Conservation (phyloP, 2,329 filamentous ascomycete genomes). For the Xylaria sp. region DNA sequence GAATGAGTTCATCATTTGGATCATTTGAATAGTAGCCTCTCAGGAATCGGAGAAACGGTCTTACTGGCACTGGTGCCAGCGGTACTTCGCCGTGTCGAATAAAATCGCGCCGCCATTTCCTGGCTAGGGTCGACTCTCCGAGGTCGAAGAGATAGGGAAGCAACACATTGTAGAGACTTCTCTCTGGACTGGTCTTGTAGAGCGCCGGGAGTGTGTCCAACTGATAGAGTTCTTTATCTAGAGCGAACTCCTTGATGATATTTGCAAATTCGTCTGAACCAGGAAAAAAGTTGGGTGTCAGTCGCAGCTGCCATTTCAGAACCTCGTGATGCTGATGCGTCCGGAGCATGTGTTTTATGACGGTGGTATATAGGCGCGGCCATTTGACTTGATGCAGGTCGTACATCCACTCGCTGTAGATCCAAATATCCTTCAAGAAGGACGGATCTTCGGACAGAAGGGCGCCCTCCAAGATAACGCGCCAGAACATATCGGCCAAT, state of each 20-base stretch:
- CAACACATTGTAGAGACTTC: slow-evolving; percentile 60
- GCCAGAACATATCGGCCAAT: slow-evolving; percentile 46
- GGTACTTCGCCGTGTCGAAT: slow-evolving; percentile 57
- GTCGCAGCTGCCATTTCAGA: slow-evolving; percentile 59
- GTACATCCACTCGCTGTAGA: slow-evolving; percentile 57
- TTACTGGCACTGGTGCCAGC: slow-evolving; percentile 50
- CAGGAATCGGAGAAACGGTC: slow-evolving; percentile 61
- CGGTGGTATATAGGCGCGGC: slow-evolving; percentile 62
- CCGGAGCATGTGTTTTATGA: slow-evolving; percentile 57
- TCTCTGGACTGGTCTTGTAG: slow-evolving; percentile 57
- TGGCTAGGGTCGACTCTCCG: slow-evolving; percentile 58
- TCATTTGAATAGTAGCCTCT: slow-evolving; percentile 57
- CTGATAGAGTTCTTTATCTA: slow-evolving; percentile 51
- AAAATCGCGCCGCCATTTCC: slow-evolving; percentile 59
- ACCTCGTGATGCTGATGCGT: slow-evolving; percentile 53
- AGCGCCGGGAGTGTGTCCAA: slow-evolving; percentile 56
- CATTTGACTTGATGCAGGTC: slow-evolving; percentile 54
- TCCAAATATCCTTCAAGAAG: slow-evolving; percentile 51
- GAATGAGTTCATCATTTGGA: slow-evolving; percentile 52
- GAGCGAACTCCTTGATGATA: slow-evolving; percentile 55
- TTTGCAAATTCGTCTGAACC: slow-evolving; percentile 54
- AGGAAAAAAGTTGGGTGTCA: slow-evolving; percentile 57
- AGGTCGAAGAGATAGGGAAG: slow-evolving; percentile 61
- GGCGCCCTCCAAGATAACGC: slow-evolving; percentile 49
- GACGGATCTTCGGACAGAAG: slow-evolving; percentile 45